phyloP scores from a whole-genome alignment of 768 basidiomycete species.

The Mycena galericulata region DNA sequence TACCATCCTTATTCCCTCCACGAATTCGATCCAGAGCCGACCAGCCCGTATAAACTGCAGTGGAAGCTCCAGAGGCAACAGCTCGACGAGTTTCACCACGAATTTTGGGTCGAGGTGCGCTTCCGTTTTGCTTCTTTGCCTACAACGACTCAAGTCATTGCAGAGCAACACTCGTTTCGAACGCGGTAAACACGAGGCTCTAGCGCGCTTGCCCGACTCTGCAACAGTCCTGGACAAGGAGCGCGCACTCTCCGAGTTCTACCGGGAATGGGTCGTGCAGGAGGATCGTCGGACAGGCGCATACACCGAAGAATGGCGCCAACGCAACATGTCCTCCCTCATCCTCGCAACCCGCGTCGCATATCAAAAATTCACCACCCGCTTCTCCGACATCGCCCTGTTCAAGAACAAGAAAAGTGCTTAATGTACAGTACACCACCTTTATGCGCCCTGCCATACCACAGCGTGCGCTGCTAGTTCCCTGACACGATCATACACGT shows the following conservation, averaged over 20 bases:
- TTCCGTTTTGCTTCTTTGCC: not conserved
- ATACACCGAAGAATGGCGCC: constrained; percentile 78
- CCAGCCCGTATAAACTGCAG: constrained; percentile 69
- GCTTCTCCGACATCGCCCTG: constrained; percentile 43
- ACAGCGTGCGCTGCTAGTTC: constrained; percentile 70
- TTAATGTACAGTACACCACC: constrained; percentile 35
- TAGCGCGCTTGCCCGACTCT: constrained; percentile 65
- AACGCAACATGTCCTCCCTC: constrained; percentile 68
- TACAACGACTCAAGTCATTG: not conserved
- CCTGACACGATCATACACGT: constrained; percentile 70
- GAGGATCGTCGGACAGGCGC: constrained; percentile 67
- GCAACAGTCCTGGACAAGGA: constrained; percentile 69
- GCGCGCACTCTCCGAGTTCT: constrained; percentile 78
- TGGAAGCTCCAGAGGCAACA: constrained; percentile 78
- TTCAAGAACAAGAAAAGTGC: constrained; percentile 38
- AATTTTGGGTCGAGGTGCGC: constrained; percentile 85
- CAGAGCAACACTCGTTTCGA: constrained; percentile 89
- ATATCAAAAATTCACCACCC: constrained; percentile 56
- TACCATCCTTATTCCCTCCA: constrained; percentile 83
- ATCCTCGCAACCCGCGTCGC: constrained; percentile 68
- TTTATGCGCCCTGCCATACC: constrained; percentile 47
- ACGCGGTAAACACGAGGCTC: constrained; percentile 69
- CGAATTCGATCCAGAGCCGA: constrained; percentile 66
- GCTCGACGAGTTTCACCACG: constrained; percentile 79
- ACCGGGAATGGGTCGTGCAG: constrained; percentile 78